Base-by-base conservation (phyloP, 305 asterid genomes). In the Solanum hybrid region DNA sequence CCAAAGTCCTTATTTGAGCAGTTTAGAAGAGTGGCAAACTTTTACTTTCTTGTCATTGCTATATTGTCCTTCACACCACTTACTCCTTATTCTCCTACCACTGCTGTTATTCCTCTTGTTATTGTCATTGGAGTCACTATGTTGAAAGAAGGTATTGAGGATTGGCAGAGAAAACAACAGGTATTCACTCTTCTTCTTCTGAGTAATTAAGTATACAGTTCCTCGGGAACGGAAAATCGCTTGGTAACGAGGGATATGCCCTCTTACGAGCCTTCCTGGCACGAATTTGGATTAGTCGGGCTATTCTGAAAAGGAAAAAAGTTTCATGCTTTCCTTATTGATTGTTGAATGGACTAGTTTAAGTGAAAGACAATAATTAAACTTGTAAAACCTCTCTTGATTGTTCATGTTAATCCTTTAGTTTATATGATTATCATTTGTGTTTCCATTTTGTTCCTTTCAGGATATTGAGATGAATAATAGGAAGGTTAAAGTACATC, bases 21-120 rank as follows among this genome's bases (percentile, higher is more conserved):
- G 97, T 97, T 97, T 79, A 94, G 99, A 81, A 96, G 99, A 89
- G 98, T 96, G 90, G 99, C 99, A 26, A 97, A 97, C 88, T 96
- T 97, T 81, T 97, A 92, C 93, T 97, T 97, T 89, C 95, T 97
- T 87, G 98, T 97, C 22, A 92, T 90, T 86, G 98, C 95, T 27
- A 75, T 90, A 76, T 91, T 97, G 93, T 82, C 98, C 72, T 97
- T 97, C 93, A 97, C 99, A 32, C 10, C 91, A 1, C 92, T 96
- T 32, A 95, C 97, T 32, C 98, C 99, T 79, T 97, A 94, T 38
- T 82, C 94, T 79, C 94, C 96, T 86, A 92, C 94, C 32, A 96
- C 98, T 92, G 93, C 99, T 45, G 89, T 96, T 61, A 1, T 95
- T 79, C 99, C 99, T 33, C 90, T 97, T 65, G 88, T 95, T 81